Base-by-base conservation (phyloP, 257 asterid genomes). In the Mentha longifolia region DNA sequence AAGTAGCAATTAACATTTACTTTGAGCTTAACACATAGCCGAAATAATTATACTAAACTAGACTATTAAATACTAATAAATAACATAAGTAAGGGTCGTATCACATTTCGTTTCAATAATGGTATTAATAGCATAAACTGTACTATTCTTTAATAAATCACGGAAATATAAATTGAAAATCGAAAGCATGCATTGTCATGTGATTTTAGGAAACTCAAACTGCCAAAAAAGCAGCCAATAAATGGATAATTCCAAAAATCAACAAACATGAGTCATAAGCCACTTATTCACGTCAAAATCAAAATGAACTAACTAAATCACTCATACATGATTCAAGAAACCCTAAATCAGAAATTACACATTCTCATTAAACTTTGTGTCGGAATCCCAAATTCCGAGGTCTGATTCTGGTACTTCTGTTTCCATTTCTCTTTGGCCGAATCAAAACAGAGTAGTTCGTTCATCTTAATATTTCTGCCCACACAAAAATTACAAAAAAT, bases 321-420 rank as follows among this genome's bases (percentile, higher is more conserved):
- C 22, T 15, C 3, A 45, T 19, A 2, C 3, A 28, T 28, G 39
- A 59, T 10, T 70, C 19, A 37, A 13, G 25, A 20, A 49, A 22
- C 54, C 31, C 47, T 1, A 25, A 64, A 35, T 35, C 5, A 6
- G 37, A 1, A 54, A 45, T 61, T 61, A 28, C n/a, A 62, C 11
- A 11, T 22, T 55, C 16, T 55, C 8, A 22, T 10, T 55, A 1
- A 10, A 19, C 7, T 9, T 17, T 11, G 50, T 49, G 61, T 51
- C 31, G 22, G 17, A n/a, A 4, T 37, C 39, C 12, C 73, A 46
- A 65, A 71, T 39, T 15, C 74, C 74, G 61, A 77, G 60, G 58
- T 46, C 81, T 77, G 74, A 39, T 19, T 62, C 52, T 62, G 33
- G 17, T n/a, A 20, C 31, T 67, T 45, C 68, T 76, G 63, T 45